These are phyloP conservation scores for Trypanosomatidae sp. DNA, from an alignment of 208 protist genomes.

Conservation along the genomic window DNA sequence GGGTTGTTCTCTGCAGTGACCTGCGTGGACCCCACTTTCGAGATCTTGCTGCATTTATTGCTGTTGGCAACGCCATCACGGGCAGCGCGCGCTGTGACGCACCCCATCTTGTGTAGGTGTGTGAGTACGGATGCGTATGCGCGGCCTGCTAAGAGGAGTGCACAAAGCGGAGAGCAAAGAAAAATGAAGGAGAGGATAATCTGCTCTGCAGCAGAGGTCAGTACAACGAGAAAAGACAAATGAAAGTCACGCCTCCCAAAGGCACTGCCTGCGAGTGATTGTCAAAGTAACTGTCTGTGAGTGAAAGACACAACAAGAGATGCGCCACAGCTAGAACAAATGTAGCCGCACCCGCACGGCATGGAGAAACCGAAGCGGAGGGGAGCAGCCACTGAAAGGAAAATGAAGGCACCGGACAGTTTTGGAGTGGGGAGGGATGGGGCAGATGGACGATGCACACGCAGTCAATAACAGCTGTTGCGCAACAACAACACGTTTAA, in stretches of 20 bases:
- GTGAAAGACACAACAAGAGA: not conserved
- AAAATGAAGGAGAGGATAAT: not conserved
- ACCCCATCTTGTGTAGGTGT: constrained; percentile 32
- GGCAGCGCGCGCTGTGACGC: constrained; percentile 16
- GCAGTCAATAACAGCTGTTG: not conserved
- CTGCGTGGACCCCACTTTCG: not conserved
- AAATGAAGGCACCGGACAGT: not conserved
- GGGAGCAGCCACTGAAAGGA: not conserved
- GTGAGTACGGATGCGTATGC: not conserved
- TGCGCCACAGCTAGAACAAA: not conserved
- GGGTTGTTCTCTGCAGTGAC: constrained; percentile 2
- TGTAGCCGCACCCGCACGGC: not conserved
- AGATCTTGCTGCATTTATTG: not conserved
- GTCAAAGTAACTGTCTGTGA: not conserved
- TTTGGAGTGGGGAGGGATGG: not conserved
- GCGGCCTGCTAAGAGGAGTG: not conserved
- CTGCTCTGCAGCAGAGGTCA: not conserved
- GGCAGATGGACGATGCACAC: not conserved
- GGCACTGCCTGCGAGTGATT: not conserved
- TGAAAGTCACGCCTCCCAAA: not conserved
- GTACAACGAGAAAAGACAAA: constrained; percentile 14
- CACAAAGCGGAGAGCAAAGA: not conserved
- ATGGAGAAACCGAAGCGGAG: not conserved
- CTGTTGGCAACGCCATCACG: constrained; percentile 1
- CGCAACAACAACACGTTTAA: not conserved